phyloP scores from a whole-genome alignment of 1,284 basidiomycete species.

The Nidula niveotomentosa region DNA sequence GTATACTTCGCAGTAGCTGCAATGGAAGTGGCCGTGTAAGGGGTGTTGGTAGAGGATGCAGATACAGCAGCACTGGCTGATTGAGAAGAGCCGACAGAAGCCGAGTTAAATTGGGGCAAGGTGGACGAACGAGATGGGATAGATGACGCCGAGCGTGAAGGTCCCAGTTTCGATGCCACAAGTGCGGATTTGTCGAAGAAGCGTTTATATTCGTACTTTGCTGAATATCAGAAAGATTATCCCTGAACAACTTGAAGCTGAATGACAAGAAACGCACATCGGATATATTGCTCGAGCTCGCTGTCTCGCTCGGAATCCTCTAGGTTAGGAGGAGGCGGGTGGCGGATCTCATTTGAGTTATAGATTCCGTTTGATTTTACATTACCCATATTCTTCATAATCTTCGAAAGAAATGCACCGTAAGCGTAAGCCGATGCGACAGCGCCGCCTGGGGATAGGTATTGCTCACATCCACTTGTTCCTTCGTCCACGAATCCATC shows the following conservation, averaged over 20 bases:
- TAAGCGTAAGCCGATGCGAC: constrained; percentile 1
- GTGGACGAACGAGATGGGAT: constrained; percentile 22
- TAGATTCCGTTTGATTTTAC: constrained; percentile 71
- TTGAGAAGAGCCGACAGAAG: constrained; percentile 3
- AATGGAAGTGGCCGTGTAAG: constrained; percentile 3
- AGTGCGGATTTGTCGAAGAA: constrained; percentile 52
- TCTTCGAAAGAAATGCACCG: constrained; percentile 27
- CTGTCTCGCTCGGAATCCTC: constrained; percentile 80
- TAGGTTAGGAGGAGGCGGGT: constrained; percentile 80
- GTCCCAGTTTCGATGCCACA: constrained; percentile 44
- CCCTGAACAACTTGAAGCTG: not conserved
- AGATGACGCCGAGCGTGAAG: constrained; percentile 40
- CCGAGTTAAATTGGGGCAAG: constrained; percentile 11
- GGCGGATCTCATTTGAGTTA: constrained; percentile 73
- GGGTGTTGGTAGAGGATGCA: constrained; percentile 6
- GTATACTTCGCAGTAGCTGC: constrained; percentile 3
- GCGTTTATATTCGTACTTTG: constrained; percentile 73
- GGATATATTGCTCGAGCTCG: constrained; percentile 83
- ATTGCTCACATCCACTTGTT: constrained; percentile 62
- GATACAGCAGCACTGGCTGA: constrained; percentile 2
- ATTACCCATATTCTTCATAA: constrained; percentile 79
- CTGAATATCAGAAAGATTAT: constrained; percentile 29
- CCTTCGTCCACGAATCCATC: constrained; percentile 82
- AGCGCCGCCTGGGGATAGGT: constrained; percentile 6
- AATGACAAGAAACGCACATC: constrained; percentile 44